Evolutionary conservation across 495 filamentous ascomycete species (phyloP).

Genomic region (Penicillium cosmopolitanum): DNA sequence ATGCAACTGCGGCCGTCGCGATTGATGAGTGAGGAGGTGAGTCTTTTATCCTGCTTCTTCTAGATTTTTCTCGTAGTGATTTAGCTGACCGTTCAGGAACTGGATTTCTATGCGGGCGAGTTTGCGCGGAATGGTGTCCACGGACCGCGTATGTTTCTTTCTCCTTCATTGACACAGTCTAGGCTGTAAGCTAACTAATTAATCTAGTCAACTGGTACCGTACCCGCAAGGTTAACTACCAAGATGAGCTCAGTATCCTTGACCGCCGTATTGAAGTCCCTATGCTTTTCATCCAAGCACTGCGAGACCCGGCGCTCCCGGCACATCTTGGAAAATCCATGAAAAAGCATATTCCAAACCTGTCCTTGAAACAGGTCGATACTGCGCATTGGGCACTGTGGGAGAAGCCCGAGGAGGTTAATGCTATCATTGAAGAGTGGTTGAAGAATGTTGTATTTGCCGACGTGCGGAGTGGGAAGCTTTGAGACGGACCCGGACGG

Average conservation of each 20-base stretch:
- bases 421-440: constrained; percentile 51
- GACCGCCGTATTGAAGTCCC: constrained; percentile 63
- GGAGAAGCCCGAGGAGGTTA: constrained; percentile 64
- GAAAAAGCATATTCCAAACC: constrained; percentile 62
- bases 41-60: constrained; percentile 18
- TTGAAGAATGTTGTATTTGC: constrained; percentile 45
- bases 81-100: constrained; percentile 49
- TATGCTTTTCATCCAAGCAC: constrained; percentile 72
- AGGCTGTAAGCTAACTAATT: background rate
- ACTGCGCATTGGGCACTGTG: constrained; percentile 72
- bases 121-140: constrained; percentile 72
- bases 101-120: constrained; percentile 75
- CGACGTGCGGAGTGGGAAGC: constrained; percentile 23
- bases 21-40: constrained; percentile 63
- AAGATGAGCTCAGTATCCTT: constrained; percentile 67
- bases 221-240: constrained; percentile 67
- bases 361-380: constrained; percentile 62
- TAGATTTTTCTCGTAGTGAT: constrained; percentile 13
- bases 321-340: constrained; percentile 69
- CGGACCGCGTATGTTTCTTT: constrained; percentile 62
- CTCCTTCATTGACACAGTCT: background rate
- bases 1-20: constrained; percentile 47
- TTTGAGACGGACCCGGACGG: constrained; percentile 10
- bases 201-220: constrained; percentile 79
- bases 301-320: constrained; percentile 68